phyloP scores from a whole-genome alignment of 768 basidiomycete genomes.

The Tephrocybe sp. region DNA sequence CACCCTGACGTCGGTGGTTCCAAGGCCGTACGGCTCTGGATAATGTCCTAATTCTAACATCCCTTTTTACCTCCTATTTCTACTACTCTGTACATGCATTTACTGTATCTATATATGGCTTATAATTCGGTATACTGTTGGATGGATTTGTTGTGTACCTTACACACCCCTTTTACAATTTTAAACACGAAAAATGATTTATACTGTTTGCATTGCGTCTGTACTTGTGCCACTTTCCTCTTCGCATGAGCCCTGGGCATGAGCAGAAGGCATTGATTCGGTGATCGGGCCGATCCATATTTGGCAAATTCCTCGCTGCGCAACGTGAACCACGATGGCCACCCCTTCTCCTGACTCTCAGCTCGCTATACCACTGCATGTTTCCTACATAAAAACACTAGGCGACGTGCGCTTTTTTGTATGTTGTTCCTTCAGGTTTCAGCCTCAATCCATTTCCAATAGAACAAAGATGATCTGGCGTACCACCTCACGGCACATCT shows the following conservation, averaged over 20 bases:
- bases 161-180: too few relatives aligned
- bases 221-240: too few relatives aligned
- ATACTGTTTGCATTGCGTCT: too few relatives aligned
- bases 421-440: not conserved
- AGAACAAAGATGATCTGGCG: slow-evolving; percentile 81
- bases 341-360: not conserved
- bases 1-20: slow-evolving; percentile 72
- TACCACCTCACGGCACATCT: slow-evolving; percentile 94
- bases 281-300: not conserved
- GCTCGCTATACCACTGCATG: slow-evolving; percentile 58
- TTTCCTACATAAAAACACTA: slow-evolving; percentile 74
- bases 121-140: not conserved
- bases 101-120: not conserved
- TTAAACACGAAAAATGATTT: too few relatives aligned
- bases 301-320: not conserved
- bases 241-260: too few relatives aligned
- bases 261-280: too few relatives aligned
- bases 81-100: not conserved
- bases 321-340: slow-evolving; percentile 9
- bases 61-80: slow-evolving; percentile 11
- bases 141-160: too few relatives aligned
- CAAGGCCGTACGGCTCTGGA: slow-evolving; percentile 61
- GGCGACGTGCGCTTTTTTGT: slow-evolving; percentile 50
- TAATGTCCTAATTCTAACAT: slow-evolving; percentile 36
- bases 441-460: slow-evolving; percentile 1